These are phyloP conservation scores for Trichodelitschia bisporula DNA, from an alignment of 495 filamentous ascomycete genomes.

Conservation along the genomic window DNA sequence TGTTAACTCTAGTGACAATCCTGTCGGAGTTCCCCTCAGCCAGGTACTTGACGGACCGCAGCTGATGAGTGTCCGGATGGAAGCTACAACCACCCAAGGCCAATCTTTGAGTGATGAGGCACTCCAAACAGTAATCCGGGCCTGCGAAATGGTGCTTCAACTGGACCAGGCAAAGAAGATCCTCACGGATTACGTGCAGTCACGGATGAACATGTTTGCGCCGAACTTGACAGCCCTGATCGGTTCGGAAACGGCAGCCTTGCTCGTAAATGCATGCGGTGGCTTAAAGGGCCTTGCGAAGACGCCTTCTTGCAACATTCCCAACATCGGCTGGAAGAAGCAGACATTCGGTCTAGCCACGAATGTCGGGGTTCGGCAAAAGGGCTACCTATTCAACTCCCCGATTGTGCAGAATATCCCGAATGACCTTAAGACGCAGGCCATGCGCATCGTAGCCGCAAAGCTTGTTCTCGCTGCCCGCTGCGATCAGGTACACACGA, in stretches of 20 bases:
- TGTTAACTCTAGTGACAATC: conserved; percentile 44
- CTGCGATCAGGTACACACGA: conserved; percentile 65
- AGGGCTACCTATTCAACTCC: conserved; percentile 85
- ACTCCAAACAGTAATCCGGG: conserved; percentile 45
- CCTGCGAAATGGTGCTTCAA: conserved; percentile 66
- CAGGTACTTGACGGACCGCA: conserved; percentile 66
- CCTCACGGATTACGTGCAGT: conserved; percentile 88
- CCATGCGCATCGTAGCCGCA: conserved; percentile 81
- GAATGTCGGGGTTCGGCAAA: conserved; percentile 73
- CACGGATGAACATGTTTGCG: conserved; percentile 86
- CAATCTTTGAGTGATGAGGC: conserved; percentile 49
- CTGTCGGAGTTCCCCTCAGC: conserved; percentile 47
- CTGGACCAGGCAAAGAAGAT: conserved; percentile 72
- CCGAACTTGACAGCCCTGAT: conserved; percentile 86
- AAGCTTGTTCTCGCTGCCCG: conserved; percentile 84
- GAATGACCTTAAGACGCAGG: conserved; percentile 71
- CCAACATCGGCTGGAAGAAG: conserved; percentile 72
- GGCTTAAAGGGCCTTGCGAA: conserved; percentile 74
- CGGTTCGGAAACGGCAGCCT: conserved; percentile 84
- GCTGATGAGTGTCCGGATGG: conserved; percentile 87
- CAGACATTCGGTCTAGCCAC: conserved; percentile 73
- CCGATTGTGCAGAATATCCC: conserved; percentile 65
- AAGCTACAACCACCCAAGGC: conserved; percentile 73
- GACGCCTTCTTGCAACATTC: conserved; percentile 77
- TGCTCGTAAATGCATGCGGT: conserved; percentile 81